Evolutionary conservation across 2,329 filamentous ascomycete genomes (phyloP).

Genomic region (Botryotinia calthae): DNA sequence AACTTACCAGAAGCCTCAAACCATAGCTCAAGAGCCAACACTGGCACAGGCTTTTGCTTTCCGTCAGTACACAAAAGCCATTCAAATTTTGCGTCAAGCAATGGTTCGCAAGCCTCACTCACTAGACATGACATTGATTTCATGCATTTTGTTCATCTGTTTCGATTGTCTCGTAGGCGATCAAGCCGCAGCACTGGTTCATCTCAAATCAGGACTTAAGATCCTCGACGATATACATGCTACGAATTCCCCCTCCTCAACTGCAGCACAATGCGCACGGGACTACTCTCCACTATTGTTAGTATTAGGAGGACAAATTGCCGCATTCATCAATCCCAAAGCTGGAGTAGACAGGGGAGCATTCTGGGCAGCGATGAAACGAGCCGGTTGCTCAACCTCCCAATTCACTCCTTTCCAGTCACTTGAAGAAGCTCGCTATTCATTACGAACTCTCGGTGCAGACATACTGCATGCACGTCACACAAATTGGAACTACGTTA

Average conservation of each 20-base stretch:
- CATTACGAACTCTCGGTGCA: conserved; percentile 56
- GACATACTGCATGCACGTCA: conserved; percentile 54
- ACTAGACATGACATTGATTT: conserved; percentile 51
- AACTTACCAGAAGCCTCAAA: conserved; percentile 47
- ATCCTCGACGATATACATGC: conserved; percentile 33
- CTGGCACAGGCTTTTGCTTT: conserved; percentile 47
- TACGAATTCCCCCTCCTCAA: conserved; percentile 18
- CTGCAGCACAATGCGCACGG: conserved; percentile 28
- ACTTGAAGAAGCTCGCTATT: conserved; percentile 53
- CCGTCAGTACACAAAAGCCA: conserved; percentile 57
- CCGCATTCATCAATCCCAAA: conserved; percentile 32
- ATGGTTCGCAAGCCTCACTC: conserved; percentile 31
- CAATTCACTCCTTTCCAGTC: conserved; percentile 43
- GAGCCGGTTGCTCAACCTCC: conserved; percentile 23
- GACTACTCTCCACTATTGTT: conserved; percentile 33
- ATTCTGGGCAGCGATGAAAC: conserved; percentile 30
- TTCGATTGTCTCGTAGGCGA: conserved; percentile 49
- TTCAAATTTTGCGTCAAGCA: conserved; percentile 38
- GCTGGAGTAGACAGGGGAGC: conserved; percentile 27
- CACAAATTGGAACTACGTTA: conserved; percentile 15
- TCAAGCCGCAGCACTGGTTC: conserved; percentile 34
- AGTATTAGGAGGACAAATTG: conserved; percentile 34
- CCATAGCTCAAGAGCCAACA: conserved; percentile 18
- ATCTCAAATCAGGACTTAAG: conserved; percentile 34
- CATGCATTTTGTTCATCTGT: conserved; percentile 62